Percentiles rank a stretch among this genome's conserved stretches.
Conservation (phyloP, 495 filamentous ascomycete genomes). For the Trypethelium eluteriae region DNA sequence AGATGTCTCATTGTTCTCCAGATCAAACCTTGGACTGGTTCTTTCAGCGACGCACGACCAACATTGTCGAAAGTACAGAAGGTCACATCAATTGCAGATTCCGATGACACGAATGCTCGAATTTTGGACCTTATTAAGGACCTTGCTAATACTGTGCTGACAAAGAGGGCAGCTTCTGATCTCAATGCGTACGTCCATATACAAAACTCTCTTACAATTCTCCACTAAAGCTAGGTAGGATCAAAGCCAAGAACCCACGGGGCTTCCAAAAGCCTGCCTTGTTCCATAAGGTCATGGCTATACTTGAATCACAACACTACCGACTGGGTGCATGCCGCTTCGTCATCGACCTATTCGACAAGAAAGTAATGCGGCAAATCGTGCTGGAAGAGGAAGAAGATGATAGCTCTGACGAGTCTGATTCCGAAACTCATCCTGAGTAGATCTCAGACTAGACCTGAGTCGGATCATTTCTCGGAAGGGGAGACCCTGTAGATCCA, state of each 20-base stretch:
- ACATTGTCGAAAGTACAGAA: neutral
- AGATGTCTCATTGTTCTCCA: slow-evolving; percentile 12
- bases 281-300: slow-evolving; percentile 72
- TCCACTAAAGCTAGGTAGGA: slow-evolving; percentile 34
- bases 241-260: slow-evolving; percentile 58
- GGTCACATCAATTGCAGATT: slow-evolving; percentile 44
- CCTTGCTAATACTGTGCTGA: slow-evolving; percentile 80
- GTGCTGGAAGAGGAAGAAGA: slow-evolving; percentile 58
- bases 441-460: neutral
- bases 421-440: neutral
- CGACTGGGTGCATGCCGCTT: slow-evolving; percentile 75
- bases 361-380: slow-evolving; percentile 71
- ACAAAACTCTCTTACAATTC: neutral
- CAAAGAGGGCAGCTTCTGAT: slow-evolving; percentile 67
- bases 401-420: slow-evolving; percentile 27
- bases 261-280: slow-evolving; percentile 67
- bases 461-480: neutral
- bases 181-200: slow-evolving; percentile 45
- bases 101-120: slow-evolving; percentile 60
- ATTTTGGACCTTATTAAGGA: slow-evolving; percentile 76
- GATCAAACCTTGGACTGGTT: slow-evolving; percentile 32
- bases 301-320: slow-evolving; percentile 88
- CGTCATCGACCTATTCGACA: slow-evolving; percentile 89
- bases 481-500: neutral
- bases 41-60: slow-evolving; percentile 13